Evolutionary conservation across 163 green algal genomes (phyloP), one percentile per base, ranked within the genome.

Genomic region (Chlamydomonas reinhardtii): DNA sequence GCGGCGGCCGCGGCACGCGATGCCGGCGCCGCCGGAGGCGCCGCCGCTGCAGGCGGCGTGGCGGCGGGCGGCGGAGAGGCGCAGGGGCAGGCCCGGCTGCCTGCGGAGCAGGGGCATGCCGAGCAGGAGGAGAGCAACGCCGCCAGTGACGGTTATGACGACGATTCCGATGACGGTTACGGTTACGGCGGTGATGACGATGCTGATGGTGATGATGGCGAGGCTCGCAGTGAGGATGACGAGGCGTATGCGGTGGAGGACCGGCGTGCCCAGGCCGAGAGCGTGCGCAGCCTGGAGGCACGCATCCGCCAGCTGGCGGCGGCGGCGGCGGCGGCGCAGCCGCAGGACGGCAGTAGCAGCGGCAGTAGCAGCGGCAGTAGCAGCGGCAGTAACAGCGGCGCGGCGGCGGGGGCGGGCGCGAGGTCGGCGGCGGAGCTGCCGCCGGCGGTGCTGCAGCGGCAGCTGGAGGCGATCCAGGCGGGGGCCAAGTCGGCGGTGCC

Each of bases 221-320:
- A 83, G 75, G 39, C 27, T 25, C n/a, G n/a, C 39, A 48, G 39
- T 8, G 39, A 74, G 37, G 76, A 35, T 27, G 76, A 48, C 34
- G 62, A 83, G 76, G 39, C 29, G 29, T 83, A 73, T 43, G 59
- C 37, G 24, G 8, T 66, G 62, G 37, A 74, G 61, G 37, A 83
- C 35, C 9, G 17, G 35, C 48, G 48, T 1, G 48, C 48, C 11
- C 48, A 56, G 48, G 48, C 9, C 1, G 48, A 17, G 48, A 17
- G 48, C 48, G 48, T 14, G 11, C 48, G 48, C 48, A 19, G 19
- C 48, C 9, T 56, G 48, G 48, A 56, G 48, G 48, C 14, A 14
- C 48, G 48, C 48, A 72, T 82, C 2, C 54, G 54, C 19, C 15
- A 70, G 14, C 52, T 70, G 52, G 34, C 22, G 31, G 69, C 29